Evolutionary conservation across 352 stramenopile species (phyloP).

Genomic region (Blastocystis sp.): DNA sequence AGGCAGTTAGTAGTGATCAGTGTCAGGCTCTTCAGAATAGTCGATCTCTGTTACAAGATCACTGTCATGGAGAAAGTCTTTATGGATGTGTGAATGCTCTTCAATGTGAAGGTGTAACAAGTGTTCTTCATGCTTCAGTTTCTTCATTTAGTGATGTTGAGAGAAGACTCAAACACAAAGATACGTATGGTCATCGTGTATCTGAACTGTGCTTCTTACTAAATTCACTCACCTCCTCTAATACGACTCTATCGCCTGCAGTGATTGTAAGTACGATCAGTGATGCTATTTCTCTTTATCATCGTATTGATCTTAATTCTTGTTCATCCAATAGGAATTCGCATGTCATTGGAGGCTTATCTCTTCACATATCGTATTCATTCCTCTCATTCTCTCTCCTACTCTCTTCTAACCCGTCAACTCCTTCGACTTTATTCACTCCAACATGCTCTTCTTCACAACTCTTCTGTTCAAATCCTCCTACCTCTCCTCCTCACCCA

Average conservation of each 20-base stretch:
- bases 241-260: not conserved
- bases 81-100: not conserved
- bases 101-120: not conserved
- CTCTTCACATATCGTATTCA: not conserved
- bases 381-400: no score
- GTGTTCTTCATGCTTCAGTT: not conserved
- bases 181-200: not conserved
- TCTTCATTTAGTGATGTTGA: not conserved
- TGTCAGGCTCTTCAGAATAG: not conserved
- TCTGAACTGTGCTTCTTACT: not conserved
- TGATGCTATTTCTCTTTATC: not conserved
- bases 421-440: not conserved
- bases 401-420: not conserved
- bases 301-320: not conserved
- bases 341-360: conserved; percentile 24
- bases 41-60: not conserved
- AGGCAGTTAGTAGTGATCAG: not conserved
- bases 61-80: not conserved
- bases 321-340: not conserved
- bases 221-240: not conserved
- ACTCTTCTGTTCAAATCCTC: not conserved
- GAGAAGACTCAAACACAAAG: not conserved
- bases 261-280: not conserved
- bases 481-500: not conserved
- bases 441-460: not conserved